Evolutionary conservation across 148 eudicot genomes (phyloP), one percentile per base, ranked within the genome.

Genomic region (Vaccinium corymbosum): DNA sequence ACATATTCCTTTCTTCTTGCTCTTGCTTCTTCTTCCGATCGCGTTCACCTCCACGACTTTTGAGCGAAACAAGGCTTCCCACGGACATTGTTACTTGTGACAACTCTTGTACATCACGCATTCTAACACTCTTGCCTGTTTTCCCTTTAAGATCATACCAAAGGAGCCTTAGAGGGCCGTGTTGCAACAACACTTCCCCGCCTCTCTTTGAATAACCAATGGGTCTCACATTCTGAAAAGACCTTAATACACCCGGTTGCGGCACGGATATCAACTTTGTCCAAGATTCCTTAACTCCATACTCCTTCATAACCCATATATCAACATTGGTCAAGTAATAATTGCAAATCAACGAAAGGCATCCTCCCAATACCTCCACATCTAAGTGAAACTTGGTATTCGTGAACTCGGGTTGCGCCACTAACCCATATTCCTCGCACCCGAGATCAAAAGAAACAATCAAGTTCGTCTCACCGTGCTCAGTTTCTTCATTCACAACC

Each of bases 251-350:
- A 50, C n/a, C 49, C 0, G 22, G 62, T 51, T 86, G 84, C 2
- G n/a, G 51, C 83, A 85, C 75, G 2, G 89, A 82, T 14, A 90
- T 78, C 81, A 87, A 51, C 81, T 87, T 89, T 20, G 66, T 76
- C 92, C 92, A 90, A 16, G 91, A 87, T 17, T 87, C 85, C 77
- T 78, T 74, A 42, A 85, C 89, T 14, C 86, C 90, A 81, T 89
- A 90, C 52, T 79, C 85, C 50, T 87, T 83, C 92, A 90, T 88
- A 22, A 89, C 84, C 92, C 93, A 91, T 27, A 91, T 32, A 52
- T 91, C 90, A 57, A 62, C 71, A 27, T 75, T 25, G 27, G 50
- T 32, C n/a, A 27, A 12, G 1, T 17, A 13, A 79, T 83, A 81
- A 78, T 76, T 78, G 52, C 87, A 20, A 20, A 86, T 1, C 16